These are phyloP conservation scores for Escovopsis sp. DNA, from an alignment of 2,329 filamentous ascomycete genomes.

Conservation along the genomic window DNA sequence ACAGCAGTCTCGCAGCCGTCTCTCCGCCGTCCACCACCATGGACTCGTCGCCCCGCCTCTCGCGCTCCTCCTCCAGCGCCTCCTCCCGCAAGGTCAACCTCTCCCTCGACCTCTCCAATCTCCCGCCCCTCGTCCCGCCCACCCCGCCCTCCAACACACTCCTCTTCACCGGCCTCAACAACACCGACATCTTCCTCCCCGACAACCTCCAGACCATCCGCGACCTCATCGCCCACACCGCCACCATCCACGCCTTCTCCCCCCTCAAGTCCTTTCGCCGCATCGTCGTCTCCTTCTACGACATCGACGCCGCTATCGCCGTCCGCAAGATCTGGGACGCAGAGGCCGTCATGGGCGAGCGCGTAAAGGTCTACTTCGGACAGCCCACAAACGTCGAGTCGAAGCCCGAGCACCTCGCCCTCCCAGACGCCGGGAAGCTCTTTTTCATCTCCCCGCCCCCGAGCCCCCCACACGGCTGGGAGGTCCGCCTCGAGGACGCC, in stretches of 20 bases:
- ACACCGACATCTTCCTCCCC: constrained; percentile 58
- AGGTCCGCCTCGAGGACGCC: constrained; percentile 51
- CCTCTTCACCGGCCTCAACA: constrained; percentile 66
- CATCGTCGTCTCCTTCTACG: constrained; percentile 67
- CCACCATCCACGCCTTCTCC: constrained; percentile 61
- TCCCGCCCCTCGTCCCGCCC: constrained; percentile 57
- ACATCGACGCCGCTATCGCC: constrained; percentile 51
- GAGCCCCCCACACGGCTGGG: constrained; percentile 54
- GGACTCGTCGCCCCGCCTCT: constrained; percentile 23
- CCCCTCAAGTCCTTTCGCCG: constrained; percentile 72
- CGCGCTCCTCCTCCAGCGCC: constrained; percentile 30
- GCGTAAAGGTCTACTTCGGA: constrained; percentile 55
- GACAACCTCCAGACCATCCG: constrained; percentile 62
- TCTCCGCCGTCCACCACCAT: constrained; percentile 11
- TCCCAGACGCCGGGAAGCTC: constrained; percentile 54
- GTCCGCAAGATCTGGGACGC: constrained; percentile 63
- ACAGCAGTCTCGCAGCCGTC: background rate
- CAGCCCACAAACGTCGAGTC: constrained; percentile 42
- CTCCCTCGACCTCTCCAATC: constrained; percentile 57
- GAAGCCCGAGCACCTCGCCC: constrained; percentile 44
- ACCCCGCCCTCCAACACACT: constrained; percentile 67
- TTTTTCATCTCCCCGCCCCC: constrained; percentile 62
- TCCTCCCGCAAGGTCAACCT: constrained; percentile 35
- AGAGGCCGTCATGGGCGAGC: constrained; percentile 56
- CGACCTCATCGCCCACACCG: constrained; percentile 53